These are phyloP conservation scores for Aspergillus terreus DNA, from an alignment of 2,329 filamentous ascomycete genomes.

Conservation along the genomic window DNA sequence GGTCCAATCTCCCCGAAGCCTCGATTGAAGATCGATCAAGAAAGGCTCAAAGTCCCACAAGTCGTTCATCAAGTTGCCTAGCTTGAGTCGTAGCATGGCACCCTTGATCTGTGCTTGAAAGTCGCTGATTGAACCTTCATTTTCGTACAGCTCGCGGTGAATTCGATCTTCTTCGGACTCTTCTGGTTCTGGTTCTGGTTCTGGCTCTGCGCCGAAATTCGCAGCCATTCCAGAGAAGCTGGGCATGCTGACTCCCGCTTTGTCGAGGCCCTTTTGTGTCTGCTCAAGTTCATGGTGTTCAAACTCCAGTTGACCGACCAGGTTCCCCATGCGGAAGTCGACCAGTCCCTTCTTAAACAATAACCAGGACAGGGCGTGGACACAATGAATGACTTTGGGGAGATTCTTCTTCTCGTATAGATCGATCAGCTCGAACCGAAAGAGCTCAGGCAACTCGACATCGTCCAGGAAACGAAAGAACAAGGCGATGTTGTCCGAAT, in stretches of 20 bases:
- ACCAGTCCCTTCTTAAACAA: conserved; percentile 92
- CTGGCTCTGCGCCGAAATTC: conserved; percentile 82
- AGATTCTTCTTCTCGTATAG: conserved; percentile 99
- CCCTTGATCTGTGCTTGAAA: conserved; percentile 85
- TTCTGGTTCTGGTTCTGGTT: conserved; percentile 69
- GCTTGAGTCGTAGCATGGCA: conserved; percentile 68
- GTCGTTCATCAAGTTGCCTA: conserved; percentile 79
- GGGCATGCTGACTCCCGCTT: conserved; percentile 91
- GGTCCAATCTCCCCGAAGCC: conserved; percentile 82
- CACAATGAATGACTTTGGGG: conserved; percentile 98
- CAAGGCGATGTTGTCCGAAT: conserved; percentile 95
- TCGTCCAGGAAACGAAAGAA: conserved; percentile 94
- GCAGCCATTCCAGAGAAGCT: conserved; percentile 97
- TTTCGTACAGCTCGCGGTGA: conserved; percentile 74
- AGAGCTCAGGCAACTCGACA: conserved; percentile 87
- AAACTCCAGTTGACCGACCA: conserved; percentile 94
- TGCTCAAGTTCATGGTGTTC: conserved; percentile 96
- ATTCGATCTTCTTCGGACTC: conserved; percentile 90
- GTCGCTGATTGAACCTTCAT: conserved; percentile 68
- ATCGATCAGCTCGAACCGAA: conserved; percentile 95
- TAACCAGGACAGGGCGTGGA: conserved; percentile 96
- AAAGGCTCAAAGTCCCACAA: conserved; percentile 82
- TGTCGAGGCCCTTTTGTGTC: conserved; percentile 94
- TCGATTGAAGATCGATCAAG: conserved; percentile 77
- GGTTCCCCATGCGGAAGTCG: conserved; percentile 91